Base-by-base conservation (phyloP, 257 asterid species). In the Rauvolfia tetraphylla region DNA sequence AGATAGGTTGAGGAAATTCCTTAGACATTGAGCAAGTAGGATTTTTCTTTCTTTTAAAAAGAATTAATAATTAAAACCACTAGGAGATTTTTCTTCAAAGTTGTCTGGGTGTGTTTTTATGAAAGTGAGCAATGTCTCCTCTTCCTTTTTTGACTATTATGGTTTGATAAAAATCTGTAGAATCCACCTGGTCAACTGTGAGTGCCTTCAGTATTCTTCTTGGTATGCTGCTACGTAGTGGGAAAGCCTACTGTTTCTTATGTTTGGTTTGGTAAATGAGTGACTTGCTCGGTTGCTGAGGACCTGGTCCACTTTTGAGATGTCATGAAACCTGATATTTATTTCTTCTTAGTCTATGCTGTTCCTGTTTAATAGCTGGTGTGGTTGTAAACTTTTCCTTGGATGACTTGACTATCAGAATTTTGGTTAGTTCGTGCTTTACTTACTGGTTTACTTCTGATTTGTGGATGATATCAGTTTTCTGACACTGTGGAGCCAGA, bases 401-500 rank as follows among this genome's bases (percentile, higher is more conserved):
- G 75, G 76, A 71, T 72, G 41, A 67, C 46, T 34, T 73, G 72
- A 48, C 69, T 75, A 53, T 46, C 25, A 27, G n/a, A 31, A 74
- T 22, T n/a, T 48, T 72, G 23, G 71, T 20, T 22, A 20, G 79
- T 61, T 41, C 74, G 75, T 78, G 61, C 39, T 75, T 79, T 74
- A 75, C 82, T 65, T 46, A 44, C 7, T 9, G 13, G 20, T 71
- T 72, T 72, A n/a, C 31, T 38, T 72, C 75, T 36, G 62, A 49
- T 63, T 80, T 84, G 58, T 80, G 72, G 68, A 71, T 85, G 56
- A 44, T 80, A 74, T 81, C 80, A 95, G 99, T 78, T 87, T 79
- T 84, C 91, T 73, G 93, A 83, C 70, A 66, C 85, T 68, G 12
- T 68, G 84, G 97, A 87, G 82, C 79, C 89, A 70, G 96, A 83